Evolutionary conservation across 768 basidiomycete genomes (phyloP).

Genomic region (Gloeostereum incarnatum): DNA sequence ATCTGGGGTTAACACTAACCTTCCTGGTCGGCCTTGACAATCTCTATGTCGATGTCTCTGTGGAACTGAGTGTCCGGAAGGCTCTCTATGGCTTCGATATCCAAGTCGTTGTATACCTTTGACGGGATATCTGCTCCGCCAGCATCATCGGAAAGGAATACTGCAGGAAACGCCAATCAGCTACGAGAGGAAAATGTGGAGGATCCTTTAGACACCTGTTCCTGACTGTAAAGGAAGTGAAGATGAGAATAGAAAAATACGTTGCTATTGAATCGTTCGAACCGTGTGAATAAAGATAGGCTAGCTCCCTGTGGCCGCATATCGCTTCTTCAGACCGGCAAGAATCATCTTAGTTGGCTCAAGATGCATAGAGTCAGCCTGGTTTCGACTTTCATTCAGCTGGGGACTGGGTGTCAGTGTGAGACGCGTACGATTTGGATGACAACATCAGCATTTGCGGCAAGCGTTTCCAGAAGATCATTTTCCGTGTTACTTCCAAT

Average conservation of each 20-base stretch:
- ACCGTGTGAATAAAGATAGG: conserved; percentile 34
- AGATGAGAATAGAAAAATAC: neutral
- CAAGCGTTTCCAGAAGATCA: conserved; percentile 1
- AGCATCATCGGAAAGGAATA: conserved; percentile 15
- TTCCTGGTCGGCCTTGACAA: conserved; percentile 21
- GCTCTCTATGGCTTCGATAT: conserved; percentile 16
- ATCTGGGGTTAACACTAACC: conserved; percentile 11
- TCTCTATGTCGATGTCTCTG: conserved; percentile 18
- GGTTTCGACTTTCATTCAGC: neutral
- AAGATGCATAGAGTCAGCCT: conserved; percentile 30
- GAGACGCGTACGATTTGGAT: conserved; percentile 1
- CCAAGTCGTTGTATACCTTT: conserved; percentile 19
- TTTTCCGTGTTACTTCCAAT: conserved; percentile 5
- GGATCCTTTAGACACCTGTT: conserved; percentile 13
- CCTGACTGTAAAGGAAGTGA: conserved; percentile 15
- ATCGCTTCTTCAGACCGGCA: conserved; percentile 24
- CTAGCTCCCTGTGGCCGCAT: conserved; percentile 17
- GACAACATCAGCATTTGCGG: conserved; percentile 5
- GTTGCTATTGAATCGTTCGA: conserved; percentile 6
- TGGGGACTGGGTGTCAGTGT: neutral
- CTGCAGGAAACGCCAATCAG: conserved; percentile 4
- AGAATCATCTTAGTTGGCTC: conserved; percentile 23
- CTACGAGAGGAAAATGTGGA: conserved; percentile 1
- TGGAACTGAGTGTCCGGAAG: conserved; percentile 17
- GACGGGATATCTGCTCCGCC: conserved; percentile 13